A percentile compares a stretch with the other conserved stretches of the same genome.
phyloP scores from a whole-genome alignment of 257 asterid genomes.

The Plantago ovata region DNA sequence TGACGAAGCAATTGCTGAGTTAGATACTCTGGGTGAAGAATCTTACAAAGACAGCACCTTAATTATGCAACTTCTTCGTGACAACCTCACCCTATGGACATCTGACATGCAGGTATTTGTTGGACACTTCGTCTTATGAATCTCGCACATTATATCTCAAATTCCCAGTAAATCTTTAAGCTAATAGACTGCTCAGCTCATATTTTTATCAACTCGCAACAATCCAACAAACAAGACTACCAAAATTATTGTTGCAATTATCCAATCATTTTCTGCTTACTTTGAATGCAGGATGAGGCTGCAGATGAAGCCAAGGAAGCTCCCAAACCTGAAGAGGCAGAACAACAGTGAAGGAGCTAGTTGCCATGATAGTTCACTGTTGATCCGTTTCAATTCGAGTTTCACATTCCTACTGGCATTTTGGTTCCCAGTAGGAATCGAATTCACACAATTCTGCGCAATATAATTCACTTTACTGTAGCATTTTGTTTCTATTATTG shows the following conservation, averaged over 20 bases:
- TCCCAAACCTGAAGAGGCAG: conserved; percentile 48
- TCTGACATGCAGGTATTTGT: conserved; percentile 75
- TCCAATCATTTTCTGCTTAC: not conserved
- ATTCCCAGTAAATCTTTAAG: too few relatives aligned
- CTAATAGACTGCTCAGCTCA: too few relatives aligned
- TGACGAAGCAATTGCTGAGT: conserved; percentile 86
- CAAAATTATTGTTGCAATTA: not conserved
- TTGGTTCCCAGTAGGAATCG: not conserved
- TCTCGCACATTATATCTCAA: not conserved
- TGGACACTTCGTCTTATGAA: not conserved
- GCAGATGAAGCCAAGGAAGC: conserved; percentile 74
- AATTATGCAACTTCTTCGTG: conserved; percentile 88
- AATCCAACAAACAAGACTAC: not conserved
- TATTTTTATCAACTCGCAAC: too few relatives aligned
- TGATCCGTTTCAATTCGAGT: conserved; percentile 29
- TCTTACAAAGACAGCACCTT: conserved; percentile 97
- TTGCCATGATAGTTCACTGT: conserved; percentile 19
- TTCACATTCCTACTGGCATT: conserved; percentile 8
- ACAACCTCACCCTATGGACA: conserved; percentile 83
- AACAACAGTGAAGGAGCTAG: conserved; percentile 13
- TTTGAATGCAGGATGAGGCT: conserved; percentile 56
- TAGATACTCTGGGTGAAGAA: conserved; percentile 90
- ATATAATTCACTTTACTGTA: not conserved
- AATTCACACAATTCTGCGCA: not conserved
- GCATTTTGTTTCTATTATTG: not conserved